These are phyloP conservation scores for Pyrrhoderma noxium DNA, from an alignment of 1,284 basidiomycete genomes.

Conservation along the genomic window DNA sequence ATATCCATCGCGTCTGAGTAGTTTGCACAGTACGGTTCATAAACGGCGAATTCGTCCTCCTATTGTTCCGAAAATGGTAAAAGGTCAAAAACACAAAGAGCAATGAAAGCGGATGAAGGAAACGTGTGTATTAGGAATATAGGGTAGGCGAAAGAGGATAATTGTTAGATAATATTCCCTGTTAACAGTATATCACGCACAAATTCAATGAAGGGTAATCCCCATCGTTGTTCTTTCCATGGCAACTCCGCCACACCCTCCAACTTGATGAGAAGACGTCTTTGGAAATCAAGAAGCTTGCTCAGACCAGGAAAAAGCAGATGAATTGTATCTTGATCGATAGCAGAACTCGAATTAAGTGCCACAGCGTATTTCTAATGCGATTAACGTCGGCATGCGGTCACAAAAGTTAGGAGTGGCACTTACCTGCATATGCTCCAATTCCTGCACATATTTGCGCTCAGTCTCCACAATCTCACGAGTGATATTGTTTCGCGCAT, in stretches of 20 bases:
- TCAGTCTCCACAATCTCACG: constrained; percentile 90
- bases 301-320: constrained; percentile 93
- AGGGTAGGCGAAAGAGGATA: constrained; percentile 18
- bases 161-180: not conserved
- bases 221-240: constrained; percentile 90
- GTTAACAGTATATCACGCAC: constrained; percentile 42
- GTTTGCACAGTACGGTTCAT: constrained; percentile 98
- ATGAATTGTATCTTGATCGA: constrained; percentile 93
- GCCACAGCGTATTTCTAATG: constrained; percentile 76
- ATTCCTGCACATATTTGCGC: constrained; percentile 95
- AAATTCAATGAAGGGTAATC: constrained; percentile 70
- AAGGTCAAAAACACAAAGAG: constrained; percentile 29
- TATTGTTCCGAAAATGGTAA: constrained; percentile 41
- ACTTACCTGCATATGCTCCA: constrained; percentile 91
- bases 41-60: constrained; percentile 92
- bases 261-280: constrained; percentile 91
- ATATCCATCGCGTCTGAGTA: constrained; percentile 84
- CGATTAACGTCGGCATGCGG: constrained; percentile 1
- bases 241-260: constrained; percentile 79
- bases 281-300: constrained; percentile 94
- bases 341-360: constrained; percentile 73
- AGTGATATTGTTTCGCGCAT: constrained; percentile 72
- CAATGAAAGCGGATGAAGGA: constrained; percentile 22
- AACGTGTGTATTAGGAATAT: constrained; percentile 1
- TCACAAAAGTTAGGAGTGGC: constrained; percentile 18